Evolutionary conservation across 371 early-diverging fungal species (phyloP).

Genomic region (Apophysomyces variabilis): DNA sequence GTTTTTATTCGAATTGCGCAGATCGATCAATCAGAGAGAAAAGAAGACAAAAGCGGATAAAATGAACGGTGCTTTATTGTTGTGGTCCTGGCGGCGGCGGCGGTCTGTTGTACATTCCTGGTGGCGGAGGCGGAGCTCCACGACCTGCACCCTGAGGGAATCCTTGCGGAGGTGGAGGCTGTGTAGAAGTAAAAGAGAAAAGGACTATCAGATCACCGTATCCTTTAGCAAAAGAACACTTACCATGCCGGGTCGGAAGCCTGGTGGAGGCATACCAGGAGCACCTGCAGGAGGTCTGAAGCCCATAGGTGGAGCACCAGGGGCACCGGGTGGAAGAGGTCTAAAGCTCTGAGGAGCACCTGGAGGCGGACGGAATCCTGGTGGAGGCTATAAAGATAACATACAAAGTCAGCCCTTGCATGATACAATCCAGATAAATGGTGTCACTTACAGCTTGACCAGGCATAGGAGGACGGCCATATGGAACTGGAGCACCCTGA

Average conservation of each 20-base stretch:
- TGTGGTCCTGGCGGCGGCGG: conserved; percentile 26
- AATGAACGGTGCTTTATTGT: conserved; percentile 5
- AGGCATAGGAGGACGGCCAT: conserved; percentile 71
- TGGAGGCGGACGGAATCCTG: conserved; percentile 70
- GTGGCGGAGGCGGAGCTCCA: conserved; percentile 35
- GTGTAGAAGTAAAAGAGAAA: not conserved
- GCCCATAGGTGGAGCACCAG: conserved; percentile 57
- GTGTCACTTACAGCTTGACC: conserved; percentile 35
- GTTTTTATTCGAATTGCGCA: conserved; percentile 2
- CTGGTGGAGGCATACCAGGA: conserved; percentile 47
- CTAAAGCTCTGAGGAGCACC: conserved; percentile 61
- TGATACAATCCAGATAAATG: too few relatives aligned
- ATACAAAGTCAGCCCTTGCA: not conserved
- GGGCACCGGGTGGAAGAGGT: conserved; percentile 39
- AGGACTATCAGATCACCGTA: conserved; percentile 1
- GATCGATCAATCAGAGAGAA: conserved; percentile 1
- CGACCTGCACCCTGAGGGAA: conserved; percentile 38
- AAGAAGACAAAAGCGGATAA: conserved; percentile 10
- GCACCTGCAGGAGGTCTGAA: conserved; percentile 58
- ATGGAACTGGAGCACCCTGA: conserved; percentile 74
- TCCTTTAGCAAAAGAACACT: not conserved
- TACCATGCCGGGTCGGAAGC: conserved; percentile 49
- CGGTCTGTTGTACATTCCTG: conserved; percentile 41
- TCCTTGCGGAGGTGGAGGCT: conserved; percentile 36
- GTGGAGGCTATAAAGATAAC: conserved; percentile 46